Base-by-base conservation (phyloP, 805 yeast genomes). In the Pichia cephalocereana region DNA sequence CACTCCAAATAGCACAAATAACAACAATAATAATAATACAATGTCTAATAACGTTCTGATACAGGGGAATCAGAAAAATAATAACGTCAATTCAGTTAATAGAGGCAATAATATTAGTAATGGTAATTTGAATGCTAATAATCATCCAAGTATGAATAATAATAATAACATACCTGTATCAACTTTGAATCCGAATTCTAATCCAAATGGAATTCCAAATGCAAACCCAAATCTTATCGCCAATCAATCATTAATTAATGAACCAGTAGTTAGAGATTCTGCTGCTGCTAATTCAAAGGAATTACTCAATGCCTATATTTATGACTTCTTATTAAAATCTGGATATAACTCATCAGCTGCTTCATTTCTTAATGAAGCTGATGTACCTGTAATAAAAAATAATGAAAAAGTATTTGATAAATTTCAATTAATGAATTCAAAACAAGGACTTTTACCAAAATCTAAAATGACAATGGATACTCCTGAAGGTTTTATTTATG, bases 401-500 rank as follows among this genome's bases (percentile, higher is more conserved):
- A 59, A 58, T 37, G 52, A 54, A 26, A 55, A 50, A 31, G 23
- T 48, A 8, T 19, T 43, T 9, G 52, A 48, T 26, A 45, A 45
- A 27, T 48, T 31, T 40, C 27, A 38, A n/a, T 12, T 43, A 4
- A 26, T 38, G 3, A 41, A 44, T 37, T 42, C 49, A 30, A 41
- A 40, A 4, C 12, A 38, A 10, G 19, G 12, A n/a, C 76, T 72
- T 44, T 61, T 79, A 9, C 79, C 83, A 1, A 69, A 70, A 15
- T 61, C 79, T 36, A 67, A 70, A 23, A 72, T 82, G 59, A 70
- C 80, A 11, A 77, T 85, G 75, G 93, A 88, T 59, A 83, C 95
- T 2, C 93, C 95, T 0, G 86, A 83, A 57, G 93, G 96, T 8
- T 89, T 87, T 59, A 67, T 89, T 26, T 82, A 79, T 58, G 97